Evolutionary conservation across 208 protist species (phyloP), one percentile per base, ranked within the genome.

Genomic region (Crithidia mellificae): DNA sequence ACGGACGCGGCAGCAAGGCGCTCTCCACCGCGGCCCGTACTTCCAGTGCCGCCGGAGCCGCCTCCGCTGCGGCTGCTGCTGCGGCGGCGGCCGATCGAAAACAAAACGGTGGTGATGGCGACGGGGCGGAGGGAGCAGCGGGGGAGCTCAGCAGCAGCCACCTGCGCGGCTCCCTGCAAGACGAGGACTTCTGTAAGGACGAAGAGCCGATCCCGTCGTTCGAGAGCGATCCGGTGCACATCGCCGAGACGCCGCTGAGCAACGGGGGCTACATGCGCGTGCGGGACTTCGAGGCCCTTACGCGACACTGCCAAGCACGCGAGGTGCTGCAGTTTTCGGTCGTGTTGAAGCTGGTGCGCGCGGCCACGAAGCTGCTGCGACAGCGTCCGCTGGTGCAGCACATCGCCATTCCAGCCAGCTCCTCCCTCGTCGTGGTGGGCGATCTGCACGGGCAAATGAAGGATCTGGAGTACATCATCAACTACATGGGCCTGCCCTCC

Each of bases 381-480:
- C 41, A 66, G 58, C 71, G 61, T 22, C 64, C 57, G 22, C 62
- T 94, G 17, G 83, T 93, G 43, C 75, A 84, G 67, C 80, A 79
- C 71, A 62, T 91, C 36, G 56, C 66, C 41, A 85, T 86, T 4
- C 82, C 90, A 0, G 52, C 76, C 8, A 79, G 57, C 17, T 81
- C 81, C 24, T 80, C 85, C 25, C 63, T 93, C 41, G 71, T 93
- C 50, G 74, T 97, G n/a, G 86, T 96, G 39, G 92, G 92, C 32
- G 92, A 97, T 70, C 56, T 96, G 19, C 90, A 97, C 62, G 93
- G 93, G 0, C 91, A 96, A 63, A 77, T 97, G 76, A 92, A 95
- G 50, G 91, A 95, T 53, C 57, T 97, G 8, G 55, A 84, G 51
- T 79, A 93, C 63, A 72, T 92, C 27, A 59, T 96, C 32, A 54